Conservation (phyloP, 129 eudicot genomes). For the Pulicaria dysenterica region DNA sequence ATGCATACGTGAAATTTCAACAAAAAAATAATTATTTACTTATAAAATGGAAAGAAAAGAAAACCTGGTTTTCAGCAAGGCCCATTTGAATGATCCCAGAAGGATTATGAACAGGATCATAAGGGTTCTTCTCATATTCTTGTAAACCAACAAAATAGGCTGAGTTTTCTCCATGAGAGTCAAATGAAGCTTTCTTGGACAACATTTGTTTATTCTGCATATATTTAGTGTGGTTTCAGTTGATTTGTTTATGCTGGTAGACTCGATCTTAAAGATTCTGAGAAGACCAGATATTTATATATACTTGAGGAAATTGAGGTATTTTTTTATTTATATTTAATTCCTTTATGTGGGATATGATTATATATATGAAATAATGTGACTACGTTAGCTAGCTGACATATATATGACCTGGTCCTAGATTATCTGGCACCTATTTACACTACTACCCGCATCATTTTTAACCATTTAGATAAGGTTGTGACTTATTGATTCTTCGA, state of each 20-base stretch:
- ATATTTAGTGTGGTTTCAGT: not conserved
- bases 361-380: too few species aligned
- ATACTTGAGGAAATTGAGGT: too few species aligned
- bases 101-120: slow-evolving; percentile 46
- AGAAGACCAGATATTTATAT: not conserved
- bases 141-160: slow-evolving; percentile 69
- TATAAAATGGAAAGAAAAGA: not conserved
- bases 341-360: too few species aligned
- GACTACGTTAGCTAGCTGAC: too few species aligned
- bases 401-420: too few species aligned
- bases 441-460: too few species aligned
- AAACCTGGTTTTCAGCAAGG: slow-evolving; percentile 77
- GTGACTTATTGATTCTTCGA: too few species aligned
- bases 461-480: too few species aligned
- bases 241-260: slow-evolving; percentile 13
- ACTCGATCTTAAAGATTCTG: not conserved
- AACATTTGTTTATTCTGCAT: slow-evolving; percentile 32
- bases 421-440: too few species aligned
- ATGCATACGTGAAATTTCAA: too few species aligned
- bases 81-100: slow-evolving; percentile 84
- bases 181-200: slow-evolving; percentile 49
- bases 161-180: slow-evolving; percentile 64
- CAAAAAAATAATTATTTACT: not conserved
- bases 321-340: too few species aligned
- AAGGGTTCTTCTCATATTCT: slow-evolving; percentile 61